These are phyloP conservation scores for Diaporthe sp. DNA, from an alignment of 2,329 filamentous ascomycete species.

Conservation along the genomic window DNA sequence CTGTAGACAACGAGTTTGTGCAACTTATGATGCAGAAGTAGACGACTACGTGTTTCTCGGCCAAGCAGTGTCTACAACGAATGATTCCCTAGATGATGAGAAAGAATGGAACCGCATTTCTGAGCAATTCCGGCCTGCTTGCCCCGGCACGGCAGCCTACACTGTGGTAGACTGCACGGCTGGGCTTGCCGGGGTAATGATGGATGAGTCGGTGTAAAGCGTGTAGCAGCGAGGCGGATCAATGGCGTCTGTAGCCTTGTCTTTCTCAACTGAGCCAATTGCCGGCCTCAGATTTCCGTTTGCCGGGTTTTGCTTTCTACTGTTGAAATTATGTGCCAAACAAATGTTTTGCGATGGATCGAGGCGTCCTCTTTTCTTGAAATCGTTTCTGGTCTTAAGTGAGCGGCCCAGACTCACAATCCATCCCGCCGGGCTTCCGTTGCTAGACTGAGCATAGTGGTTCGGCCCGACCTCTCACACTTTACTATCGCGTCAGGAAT, in stretches of 20 bases:
- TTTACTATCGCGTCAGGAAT: background rate
- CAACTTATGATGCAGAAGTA: conserved; percentile 98
- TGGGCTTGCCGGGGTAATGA: conserved; percentile 30
- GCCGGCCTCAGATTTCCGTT: conserved; percentile 28
- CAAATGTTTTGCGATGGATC: conserved; percentile 6
- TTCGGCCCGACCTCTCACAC: background rate
- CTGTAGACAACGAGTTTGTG: conserved; percentile 88
- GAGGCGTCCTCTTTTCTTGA: conserved; percentile 13
- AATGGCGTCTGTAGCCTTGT: conserved; percentile 39
- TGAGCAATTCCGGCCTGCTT: conserved; percentile 26
- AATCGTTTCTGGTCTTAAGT: background rate
- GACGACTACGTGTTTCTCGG: conserved; percentile 43
- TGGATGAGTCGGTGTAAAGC: conserved; percentile 34
- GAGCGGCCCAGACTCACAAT: background rate
- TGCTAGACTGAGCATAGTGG: background rate
- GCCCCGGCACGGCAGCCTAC: conserved; percentile 27
- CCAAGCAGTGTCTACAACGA: conserved; percentile 32
- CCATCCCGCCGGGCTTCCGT: background rate
- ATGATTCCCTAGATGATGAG: conserved; percentile 41
- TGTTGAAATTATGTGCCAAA: conserved; percentile 21
- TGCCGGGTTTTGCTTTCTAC: conserved; percentile 24
- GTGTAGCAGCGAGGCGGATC: conserved; percentile 30
- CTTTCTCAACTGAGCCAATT: conserved; percentile 36
- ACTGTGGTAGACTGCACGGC: conserved; percentile 9
- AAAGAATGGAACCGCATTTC: conserved; percentile 38